A percentile compares a stretch with the other conserved stretches of the same genome.
Conservation (phyloP, 768 basidiomycete species). For the Tephrocybe sp. region DNA sequence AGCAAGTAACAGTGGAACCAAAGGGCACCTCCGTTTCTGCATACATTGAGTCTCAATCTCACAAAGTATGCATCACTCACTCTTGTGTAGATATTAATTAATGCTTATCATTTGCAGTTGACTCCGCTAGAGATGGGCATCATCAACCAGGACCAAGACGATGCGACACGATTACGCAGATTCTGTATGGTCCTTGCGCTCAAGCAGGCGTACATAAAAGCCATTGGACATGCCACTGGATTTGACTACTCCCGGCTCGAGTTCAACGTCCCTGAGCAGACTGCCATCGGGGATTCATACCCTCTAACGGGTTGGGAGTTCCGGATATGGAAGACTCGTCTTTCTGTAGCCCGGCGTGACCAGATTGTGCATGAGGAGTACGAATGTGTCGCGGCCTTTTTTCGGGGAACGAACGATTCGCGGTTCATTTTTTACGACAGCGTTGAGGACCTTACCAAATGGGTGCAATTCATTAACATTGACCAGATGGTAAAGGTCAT, state of each 20-base stretch:
- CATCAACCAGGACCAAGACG: slow-evolving; percentile 47
- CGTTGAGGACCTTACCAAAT: slow-evolving; percentile 63
- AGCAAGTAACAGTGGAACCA: slow-evolving; percentile 62
- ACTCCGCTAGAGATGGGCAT: slow-evolving; percentile 48
- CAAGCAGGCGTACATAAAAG: slow-evolving; percentile 81
- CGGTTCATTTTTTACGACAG: slow-evolving; percentile 74
- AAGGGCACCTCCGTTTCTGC: slow-evolving; percentile 52
- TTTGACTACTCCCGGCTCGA: slow-evolving; percentile 83
- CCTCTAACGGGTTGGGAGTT: slow-evolving; percentile 84
- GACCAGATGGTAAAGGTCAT: slow-evolving; percentile 81
- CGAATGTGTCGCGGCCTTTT: slow-evolving; percentile 77
- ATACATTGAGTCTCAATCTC: slow-evolving; percentile 72
- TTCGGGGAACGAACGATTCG: slow-evolving; percentile 60
- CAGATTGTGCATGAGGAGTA: slow-evolving; percentile 63
- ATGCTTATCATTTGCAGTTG: slow-evolving; percentile 16
- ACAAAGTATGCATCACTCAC: slow-evolving; percentile 53
- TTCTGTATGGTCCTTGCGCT: slow-evolving; percentile 76
- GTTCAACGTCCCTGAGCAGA: slow-evolving; percentile 65
- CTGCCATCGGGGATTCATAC: slow-evolving; percentile 64
- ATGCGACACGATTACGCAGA: slow-evolving; percentile 68
- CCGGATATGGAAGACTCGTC: slow-evolving; percentile 69
- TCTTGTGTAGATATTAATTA: background rate
- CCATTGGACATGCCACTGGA: slow-evolving; percentile 76
- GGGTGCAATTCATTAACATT: slow-evolving; percentile 84
- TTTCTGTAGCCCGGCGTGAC: slow-evolving; percentile 62